Conservation (phyloP, 768 basidiomycete genomes). For the Rhodotorula graminis region DNA sequence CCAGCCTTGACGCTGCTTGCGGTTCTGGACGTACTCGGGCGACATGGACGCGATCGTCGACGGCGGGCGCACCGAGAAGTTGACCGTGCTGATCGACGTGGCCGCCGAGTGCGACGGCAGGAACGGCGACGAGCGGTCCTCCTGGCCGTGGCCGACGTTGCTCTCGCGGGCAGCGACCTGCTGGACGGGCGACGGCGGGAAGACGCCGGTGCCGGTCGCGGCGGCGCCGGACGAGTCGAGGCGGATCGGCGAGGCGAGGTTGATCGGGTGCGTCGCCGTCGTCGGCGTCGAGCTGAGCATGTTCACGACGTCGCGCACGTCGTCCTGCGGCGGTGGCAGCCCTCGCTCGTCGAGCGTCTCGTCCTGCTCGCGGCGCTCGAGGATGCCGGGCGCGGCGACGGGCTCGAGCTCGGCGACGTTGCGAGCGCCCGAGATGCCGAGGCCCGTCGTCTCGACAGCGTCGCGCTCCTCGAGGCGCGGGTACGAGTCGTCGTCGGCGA, state of each 20-base stretch:
- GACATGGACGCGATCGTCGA: conserved; percentile 31
- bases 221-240: conserved; percentile 15
- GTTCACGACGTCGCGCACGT: conserved; percentile 37
- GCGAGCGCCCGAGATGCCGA: conserved; percentile 35
- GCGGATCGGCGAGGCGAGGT: conserved; percentile 41
- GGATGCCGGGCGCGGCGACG: not conserved
- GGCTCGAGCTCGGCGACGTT: conserved; percentile 2
- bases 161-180: not conserved
- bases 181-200: not conserved
- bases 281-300: conserved; percentile 31
- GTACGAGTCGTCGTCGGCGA: conserved; percentile 13
- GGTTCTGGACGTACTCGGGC: conserved; percentile 20
- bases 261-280: not conserved
- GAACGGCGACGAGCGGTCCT: conserved; percentile 8
- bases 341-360: conserved; percentile 22
- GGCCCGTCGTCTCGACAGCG: conserved; percentile 28
- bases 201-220: conserved; percentile 6
- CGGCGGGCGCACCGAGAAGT: conserved; percentile 33
- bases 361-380: conserved; percentile 4
- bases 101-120: conserved; percentile 13
- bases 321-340: conserved; percentile 27
- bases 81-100: conserved; percentile 30
- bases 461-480: conserved; percentile 13
- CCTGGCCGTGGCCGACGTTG: not conserved
- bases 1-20: conserved; percentile 33